Conservation (phyloP, 352 stramenopile genomes). For the Pythium utonaiense region DNA sequence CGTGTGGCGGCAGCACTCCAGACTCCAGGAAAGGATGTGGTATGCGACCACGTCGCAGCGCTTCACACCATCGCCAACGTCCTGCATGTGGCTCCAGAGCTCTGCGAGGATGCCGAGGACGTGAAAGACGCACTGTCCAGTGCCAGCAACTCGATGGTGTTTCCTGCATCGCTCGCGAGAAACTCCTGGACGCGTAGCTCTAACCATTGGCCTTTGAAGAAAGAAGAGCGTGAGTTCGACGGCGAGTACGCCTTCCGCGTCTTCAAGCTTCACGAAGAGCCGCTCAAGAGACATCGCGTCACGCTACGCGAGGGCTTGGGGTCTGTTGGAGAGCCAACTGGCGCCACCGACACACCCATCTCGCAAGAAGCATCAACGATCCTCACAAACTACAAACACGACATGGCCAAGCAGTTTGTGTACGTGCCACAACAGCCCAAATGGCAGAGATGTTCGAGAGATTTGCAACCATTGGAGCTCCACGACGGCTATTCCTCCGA, state of each 20-base stretch:
- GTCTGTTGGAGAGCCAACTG: too few species aligned
- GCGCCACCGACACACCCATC: background rate
- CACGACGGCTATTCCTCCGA: background rate
- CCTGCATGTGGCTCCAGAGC: background rate
- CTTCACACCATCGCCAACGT: background rate
- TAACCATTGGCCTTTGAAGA: background rate
- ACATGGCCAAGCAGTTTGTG: background rate
- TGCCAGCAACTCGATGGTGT: background rate
- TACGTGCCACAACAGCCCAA: background rate
- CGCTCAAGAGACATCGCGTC: slow-evolving; percentile 3
- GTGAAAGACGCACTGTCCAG: background rate
- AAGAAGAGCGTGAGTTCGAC: background rate
- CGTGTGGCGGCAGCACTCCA: slow-evolving; percentile 1
- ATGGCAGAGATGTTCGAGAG: too few species aligned
- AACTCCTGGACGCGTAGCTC: background rate
- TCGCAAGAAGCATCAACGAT: background rate
- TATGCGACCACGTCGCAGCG: background rate
- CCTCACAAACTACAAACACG: background rate
- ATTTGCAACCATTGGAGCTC: too few species aligned
- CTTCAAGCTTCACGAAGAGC: slow-evolving; percentile 2
- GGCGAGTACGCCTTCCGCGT: slow-evolving; percentile 7
- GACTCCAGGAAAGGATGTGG: too few species aligned
- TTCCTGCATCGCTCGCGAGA: background rate
- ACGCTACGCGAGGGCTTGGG: background rate
- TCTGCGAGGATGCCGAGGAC: background rate